A percentile compares a stretch with the other conserved stretches of the same genome.
phyloP scores from a whole-genome alignment of 768 basidiomycete species.

The Asterophora lycoperdoides region DNA sequence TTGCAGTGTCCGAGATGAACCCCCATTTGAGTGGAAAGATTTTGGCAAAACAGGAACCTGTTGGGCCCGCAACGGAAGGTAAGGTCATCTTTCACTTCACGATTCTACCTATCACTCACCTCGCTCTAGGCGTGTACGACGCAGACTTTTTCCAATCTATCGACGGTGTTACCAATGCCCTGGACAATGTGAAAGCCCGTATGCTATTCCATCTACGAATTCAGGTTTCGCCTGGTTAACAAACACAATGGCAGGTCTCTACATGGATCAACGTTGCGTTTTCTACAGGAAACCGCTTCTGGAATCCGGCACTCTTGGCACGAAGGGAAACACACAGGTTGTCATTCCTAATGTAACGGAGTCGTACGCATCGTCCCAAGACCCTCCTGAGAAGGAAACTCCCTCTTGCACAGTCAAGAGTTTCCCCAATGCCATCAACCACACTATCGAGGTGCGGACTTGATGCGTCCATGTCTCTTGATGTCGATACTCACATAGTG shows the following conservation, averaged over 20 bases:
- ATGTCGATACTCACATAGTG: neutral
- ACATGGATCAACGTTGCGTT: slow-evolving; percentile 98
- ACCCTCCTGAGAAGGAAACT: slow-evolving; percentile 96
- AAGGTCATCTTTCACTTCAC: slow-evolving; percentile 25
- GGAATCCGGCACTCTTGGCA: slow-evolving; percentile 97
- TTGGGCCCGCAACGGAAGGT: slow-evolving; percentile 93
- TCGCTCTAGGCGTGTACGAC: slow-evolving; percentile 69
- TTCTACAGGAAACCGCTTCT: slow-evolving; percentile 94
- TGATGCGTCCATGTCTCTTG: neutral
- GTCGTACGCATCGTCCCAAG: slow-evolving; percentile 96
- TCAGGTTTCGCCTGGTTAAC: neutral
- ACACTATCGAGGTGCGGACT: slow-evolving; percentile 83
- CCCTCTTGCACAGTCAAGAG: slow-evolving; percentile 98
- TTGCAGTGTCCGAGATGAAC: slow-evolving; percentile 95
- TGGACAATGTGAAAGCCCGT: slow-evolving; percentile 97
- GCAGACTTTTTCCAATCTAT: slow-evolving; percentile 84
- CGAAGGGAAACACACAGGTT: slow-evolving; percentile 97
- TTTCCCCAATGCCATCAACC: slow-evolving; percentile 96
- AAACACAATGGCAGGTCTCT: slow-evolving; percentile 56
- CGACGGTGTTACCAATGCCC: slow-evolving; percentile 94
- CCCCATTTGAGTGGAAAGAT: slow-evolving; percentile 85
- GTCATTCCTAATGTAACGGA: slow-evolving; percentile 92
- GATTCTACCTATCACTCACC: slow-evolving; percentile 36
- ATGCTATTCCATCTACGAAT: slow-evolving; percentile 26
- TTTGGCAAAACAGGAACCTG: slow-evolving; percentile 83